These are phyloP conservation scores for Lepidium didymum DNA, from an alignment of 345 rosid species.

Conservation along the genomic window DNA sequence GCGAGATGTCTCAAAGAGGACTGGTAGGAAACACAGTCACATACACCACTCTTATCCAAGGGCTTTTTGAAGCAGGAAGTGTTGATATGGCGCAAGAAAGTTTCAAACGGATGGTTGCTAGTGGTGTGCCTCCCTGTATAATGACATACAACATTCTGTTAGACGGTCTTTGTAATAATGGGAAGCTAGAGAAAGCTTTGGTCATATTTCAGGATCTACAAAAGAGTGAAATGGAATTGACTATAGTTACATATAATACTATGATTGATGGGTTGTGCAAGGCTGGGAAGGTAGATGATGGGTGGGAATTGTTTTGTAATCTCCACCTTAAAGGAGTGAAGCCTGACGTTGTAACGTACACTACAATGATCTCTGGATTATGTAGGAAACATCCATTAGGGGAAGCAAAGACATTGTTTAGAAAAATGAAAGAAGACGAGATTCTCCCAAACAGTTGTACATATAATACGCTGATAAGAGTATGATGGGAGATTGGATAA, in stretches of 20 bases:
- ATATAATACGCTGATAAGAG: no score
- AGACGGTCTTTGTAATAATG: neutral
- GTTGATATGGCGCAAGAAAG: neutral
- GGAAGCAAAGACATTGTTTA: no score
- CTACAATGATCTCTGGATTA: no score
- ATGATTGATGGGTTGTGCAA: neutral
- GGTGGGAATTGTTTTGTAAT: neutral
- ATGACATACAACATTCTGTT: neutral
- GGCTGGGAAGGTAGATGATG: slow-evolving; percentile 1
- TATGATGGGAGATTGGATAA: no score
- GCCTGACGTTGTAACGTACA: no score
- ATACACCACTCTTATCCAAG: neutral
- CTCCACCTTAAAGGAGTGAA: neutral
- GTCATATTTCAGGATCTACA: neutral
- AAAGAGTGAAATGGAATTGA: neutral
- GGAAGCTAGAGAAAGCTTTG: neutral
- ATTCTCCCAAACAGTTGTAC: no score
- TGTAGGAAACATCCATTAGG: no score
- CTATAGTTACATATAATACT: neutral
- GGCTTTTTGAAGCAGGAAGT: neutral
- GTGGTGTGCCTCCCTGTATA: neutral
- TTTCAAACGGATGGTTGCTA: neutral
- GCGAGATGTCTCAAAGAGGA: slow-evolving; percentile 11
- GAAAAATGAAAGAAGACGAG: no score
- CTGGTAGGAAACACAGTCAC: neutral